These are phyloP conservation scores for Moesziomyces sp. DNA, from an alignment of 1,284 basidiomycete species.

Conservation along the genomic window DNA sequence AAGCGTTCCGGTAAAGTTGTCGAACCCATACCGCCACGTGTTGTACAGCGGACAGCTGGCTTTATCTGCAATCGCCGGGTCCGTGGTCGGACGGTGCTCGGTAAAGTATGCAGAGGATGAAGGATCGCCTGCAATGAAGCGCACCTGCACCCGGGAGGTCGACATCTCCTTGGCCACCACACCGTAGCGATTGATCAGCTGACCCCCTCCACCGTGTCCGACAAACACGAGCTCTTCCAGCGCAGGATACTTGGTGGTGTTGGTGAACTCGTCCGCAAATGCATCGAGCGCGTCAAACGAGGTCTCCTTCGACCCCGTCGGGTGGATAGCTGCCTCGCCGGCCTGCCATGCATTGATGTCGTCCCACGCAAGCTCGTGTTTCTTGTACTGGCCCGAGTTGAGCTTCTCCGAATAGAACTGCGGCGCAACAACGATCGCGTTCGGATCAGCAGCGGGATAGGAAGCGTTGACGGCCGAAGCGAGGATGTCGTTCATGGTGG, in stretches of 20 bases:
- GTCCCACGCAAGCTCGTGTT: constrained; percentile 56
- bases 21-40: constrained; percentile 65
- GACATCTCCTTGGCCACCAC: constrained; percentile 53
- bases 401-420: constrained; percentile 56
- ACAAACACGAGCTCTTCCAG: constrained; percentile 62
- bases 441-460: constrained; percentile 27
- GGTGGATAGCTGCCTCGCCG: constrained; percentile 59
- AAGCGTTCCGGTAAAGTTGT: constrained; percentile 55
- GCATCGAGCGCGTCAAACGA: constrained; percentile 63
- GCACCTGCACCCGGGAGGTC: constrained; percentile 27
- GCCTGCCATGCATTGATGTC: constrained; percentile 65
- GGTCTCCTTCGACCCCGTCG: constrained; percentile 42
- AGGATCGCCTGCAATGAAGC: constrained; percentile 64
- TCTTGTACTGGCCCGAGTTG: constrained; percentile 58
- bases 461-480: constrained; percentile 36
- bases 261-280: constrained; percentile 53
- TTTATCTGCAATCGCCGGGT: constrained; percentile 46
- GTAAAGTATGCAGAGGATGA: constrained; percentile 61
- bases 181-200: constrained; percentile 62
- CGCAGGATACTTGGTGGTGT: constrained; percentile 47
- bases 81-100: constrained; percentile 51
- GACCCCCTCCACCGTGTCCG: constrained; percentile 66
- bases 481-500: constrained; percentile 54
- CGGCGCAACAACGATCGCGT: constrained; percentile 60
- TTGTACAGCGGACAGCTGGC: constrained; percentile 54